A percentile compares a stretch with the other conserved stretches of the same genome.
Conservation (phyloP, 345 rosid species). For the Citrus inodora region DNA sequence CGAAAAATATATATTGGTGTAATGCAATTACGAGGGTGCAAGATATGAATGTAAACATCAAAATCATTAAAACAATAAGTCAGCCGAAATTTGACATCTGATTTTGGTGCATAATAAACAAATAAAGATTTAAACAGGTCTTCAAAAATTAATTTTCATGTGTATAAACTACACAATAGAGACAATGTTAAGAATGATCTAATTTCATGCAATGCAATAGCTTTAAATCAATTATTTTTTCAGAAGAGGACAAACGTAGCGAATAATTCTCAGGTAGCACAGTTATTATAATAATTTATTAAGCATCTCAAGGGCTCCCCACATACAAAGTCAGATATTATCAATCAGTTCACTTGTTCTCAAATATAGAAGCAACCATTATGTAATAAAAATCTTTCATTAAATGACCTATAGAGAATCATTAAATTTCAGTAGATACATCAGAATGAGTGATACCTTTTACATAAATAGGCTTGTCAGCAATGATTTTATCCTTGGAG, state of each 20-base stretch:
- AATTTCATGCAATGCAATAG: neutral
- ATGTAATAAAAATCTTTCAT: neutral
- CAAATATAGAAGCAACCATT: neutral
- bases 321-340: neutral
- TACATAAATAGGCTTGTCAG: constrained; percentile 83
- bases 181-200: neutral
- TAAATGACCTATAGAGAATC: neutral
- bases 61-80: neutral
- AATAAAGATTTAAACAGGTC: neutral
- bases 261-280: neutral
- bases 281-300: neutral
- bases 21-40: constrained; percentile 9
- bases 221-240: neutral
- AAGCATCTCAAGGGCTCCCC: neutral
- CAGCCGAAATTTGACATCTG: neutral
- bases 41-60: neutral
- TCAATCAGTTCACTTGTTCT: neutral
- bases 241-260: neutral
- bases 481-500: constrained; percentile 87
- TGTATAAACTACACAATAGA: neutral
- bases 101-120: neutral
- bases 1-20: neutral
- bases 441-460: constrained; percentile 52
- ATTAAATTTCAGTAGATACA: neutral
- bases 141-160: neutral